These are phyloP conservation scores for Blastocladiella emersonii DNA, from an alignment of 371 early-diverging fungal genomes.

Conservation along the genomic window DNA sequence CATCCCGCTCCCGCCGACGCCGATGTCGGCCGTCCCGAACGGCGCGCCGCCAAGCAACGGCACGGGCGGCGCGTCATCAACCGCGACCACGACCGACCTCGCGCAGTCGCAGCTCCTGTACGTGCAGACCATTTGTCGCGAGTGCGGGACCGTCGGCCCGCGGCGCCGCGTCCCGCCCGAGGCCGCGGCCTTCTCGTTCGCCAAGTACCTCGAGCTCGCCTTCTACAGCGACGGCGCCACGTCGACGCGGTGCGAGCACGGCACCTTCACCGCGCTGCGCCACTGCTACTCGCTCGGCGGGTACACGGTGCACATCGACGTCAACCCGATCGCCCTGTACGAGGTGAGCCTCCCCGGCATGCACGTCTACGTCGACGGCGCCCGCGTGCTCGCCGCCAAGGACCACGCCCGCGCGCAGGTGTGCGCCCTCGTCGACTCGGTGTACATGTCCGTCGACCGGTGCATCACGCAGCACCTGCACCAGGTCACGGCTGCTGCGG, in stretches of 20 bases:
- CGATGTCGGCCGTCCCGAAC: no score
- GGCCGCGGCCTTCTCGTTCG: conserved; percentile 85
- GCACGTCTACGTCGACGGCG: conserved; percentile 19
- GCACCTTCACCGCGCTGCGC: conserved; percentile 58
- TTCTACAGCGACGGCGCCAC: conserved; percentile 52
- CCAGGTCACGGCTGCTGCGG: neutral
- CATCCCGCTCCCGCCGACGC: no score
- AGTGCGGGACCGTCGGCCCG: conserved; percentile 56
- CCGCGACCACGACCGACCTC: no score
- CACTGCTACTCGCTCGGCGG: conserved; percentile 59
- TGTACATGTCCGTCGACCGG: conserved; percentile 7
- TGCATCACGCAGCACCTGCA: neutral
- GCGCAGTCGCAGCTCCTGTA: conserved; percentile 7
- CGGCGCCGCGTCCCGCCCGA: conserved; percentile 64
- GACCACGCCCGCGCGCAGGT: conserved; percentile 12
- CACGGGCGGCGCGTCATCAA: no score
- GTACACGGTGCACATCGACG: conserved; percentile 57
- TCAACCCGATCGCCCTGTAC: conserved; percentile 53
- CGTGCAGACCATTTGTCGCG: conserved; percentile 74
- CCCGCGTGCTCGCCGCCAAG: neutral
- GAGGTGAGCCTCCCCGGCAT: conserved; percentile 71
- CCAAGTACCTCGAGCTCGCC: conserved; percentile 80
- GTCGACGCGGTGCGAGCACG: conserved; percentile 63
- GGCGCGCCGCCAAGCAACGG: no score
- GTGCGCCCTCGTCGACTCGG: conserved; percentile 18